A percentile compares a stretch with the other conserved stretches of the same genome.
phyloP scores from a whole-genome alignment of 306 rosid species.

The Cucumis melo region DNA sequence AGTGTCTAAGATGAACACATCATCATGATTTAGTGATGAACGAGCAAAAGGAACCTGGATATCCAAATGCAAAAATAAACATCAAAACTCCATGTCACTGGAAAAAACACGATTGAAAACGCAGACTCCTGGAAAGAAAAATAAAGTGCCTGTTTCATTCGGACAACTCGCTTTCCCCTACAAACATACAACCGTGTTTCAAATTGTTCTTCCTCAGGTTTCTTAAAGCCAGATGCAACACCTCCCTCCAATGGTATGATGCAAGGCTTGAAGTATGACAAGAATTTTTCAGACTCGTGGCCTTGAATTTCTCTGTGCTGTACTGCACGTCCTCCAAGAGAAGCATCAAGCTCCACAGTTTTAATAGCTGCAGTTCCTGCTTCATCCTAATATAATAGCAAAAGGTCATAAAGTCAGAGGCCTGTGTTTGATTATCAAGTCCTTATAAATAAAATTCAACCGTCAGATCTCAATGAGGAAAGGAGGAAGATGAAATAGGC shows the following conservation, averaged over 20 bases:
- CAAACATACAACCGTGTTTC: slow-evolving; percentile 76
- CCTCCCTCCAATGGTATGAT: slow-evolving; percentile 96
- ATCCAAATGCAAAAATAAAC: slow-evolving; percentile 15
- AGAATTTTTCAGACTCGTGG: slow-evolving; percentile 89
- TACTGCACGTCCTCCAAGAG: slow-evolving; percentile 97
- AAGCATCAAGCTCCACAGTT: slow-evolving; percentile 81
- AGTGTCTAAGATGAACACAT: slow-evolving; percentile 87
- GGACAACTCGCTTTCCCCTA: slow-evolving; percentile 96
- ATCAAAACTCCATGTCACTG: slow-evolving; percentile 6
- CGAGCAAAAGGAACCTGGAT: slow-evolving; percentile 90
- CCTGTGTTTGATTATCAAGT: neutral
- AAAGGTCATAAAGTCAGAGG: slow-evolving; percentile 7
- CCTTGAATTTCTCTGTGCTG: slow-evolving; percentile 95
- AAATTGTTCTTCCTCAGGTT: slow-evolving; percentile 70
- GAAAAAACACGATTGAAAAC: neutral
- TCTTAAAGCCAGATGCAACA: slow-evolving; percentile 68
- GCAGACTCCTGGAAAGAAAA: slow-evolving; percentile 19
- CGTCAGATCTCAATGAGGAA: slow-evolving; percentile 5
- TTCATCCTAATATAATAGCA: slow-evolving; percentile 55
- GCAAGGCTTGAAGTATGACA: slow-evolving; percentile 96
- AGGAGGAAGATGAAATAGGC: slow-evolving; percentile 5
- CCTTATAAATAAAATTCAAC: neutral
- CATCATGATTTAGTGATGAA: slow-evolving; percentile 93
- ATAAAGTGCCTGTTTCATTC: slow-evolving; percentile 79
- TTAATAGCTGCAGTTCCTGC: slow-evolving; percentile 96